Percentiles rank a stretch among this genome's conserved stretches.
phyloP scores from a whole-genome alignment of 2,329 filamentous ascomycete species.

The Fusarium circinatum region DNA sequence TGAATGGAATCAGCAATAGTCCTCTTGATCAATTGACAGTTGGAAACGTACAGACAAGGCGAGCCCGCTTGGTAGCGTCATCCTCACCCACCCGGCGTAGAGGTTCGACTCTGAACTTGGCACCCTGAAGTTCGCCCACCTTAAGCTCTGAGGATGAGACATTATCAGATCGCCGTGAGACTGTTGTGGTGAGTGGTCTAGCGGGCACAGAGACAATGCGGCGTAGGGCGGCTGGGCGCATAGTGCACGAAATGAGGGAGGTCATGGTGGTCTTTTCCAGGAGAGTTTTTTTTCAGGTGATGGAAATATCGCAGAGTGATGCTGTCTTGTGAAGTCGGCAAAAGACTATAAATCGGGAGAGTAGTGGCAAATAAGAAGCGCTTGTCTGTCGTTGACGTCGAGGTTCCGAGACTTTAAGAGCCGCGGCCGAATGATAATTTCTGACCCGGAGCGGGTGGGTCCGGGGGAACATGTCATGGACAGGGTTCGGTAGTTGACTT shows the following conservation, averaged over 20 bases:
- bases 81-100: constrained; percentile 86
- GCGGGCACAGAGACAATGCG: constrained; percentile 31
- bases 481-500: constrained; percentile 4
- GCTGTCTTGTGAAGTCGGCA: neutral
- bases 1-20: neutral
- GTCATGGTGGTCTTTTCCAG: constrained; percentile 23
- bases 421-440: constrained; percentile 38
- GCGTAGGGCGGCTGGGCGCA: constrained; percentile 33
- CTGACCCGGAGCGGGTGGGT: constrained; percentile 35
- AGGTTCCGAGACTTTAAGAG: constrained; percentile 27
- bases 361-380: constrained; percentile 13
- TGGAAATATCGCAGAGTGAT: neutral
- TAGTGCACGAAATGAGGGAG: constrained; percentile 36
- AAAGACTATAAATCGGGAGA: neutral
- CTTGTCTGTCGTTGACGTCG: constrained; percentile 30
- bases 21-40: neutral
- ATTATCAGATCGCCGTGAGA: constrained; percentile 31
- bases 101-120: constrained; percentile 89
- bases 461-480: constrained; percentile 21
- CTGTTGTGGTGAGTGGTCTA: constrained; percentile 38
- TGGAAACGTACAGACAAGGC: constrained; percentile 71
- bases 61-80: constrained; percentile 84
- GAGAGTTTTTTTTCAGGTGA: neutral
- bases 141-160: constrained; percentile 66
- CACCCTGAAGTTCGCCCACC: constrained; percentile 89